These are phyloP conservation scores for Solanum chiquidenum DNA, from an alignment of 257 asterid genomes.

Conservation along the genomic window DNA sequence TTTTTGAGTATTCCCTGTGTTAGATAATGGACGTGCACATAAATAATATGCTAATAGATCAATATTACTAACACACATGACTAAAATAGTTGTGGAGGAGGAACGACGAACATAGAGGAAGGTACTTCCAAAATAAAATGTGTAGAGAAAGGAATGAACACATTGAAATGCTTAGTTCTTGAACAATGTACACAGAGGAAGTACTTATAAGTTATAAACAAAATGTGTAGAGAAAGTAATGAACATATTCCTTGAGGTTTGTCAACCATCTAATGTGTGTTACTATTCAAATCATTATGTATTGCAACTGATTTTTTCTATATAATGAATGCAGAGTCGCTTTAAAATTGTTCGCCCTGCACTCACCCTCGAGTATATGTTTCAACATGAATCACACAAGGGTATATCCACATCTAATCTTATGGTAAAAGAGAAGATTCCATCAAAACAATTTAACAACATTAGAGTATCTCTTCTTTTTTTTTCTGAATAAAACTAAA, in stretches of 20 bases:
- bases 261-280: background rate
- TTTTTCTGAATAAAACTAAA: no score
- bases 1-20: background rate
- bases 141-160: no score
- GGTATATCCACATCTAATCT: background rate
- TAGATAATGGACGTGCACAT: background rate
- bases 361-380: background rate
- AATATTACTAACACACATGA: background rate
- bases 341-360: background rate
- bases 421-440: background rate
- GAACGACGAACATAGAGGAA: no score
- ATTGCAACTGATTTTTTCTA: background rate
- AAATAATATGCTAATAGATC: background rate
- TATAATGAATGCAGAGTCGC: background rate
- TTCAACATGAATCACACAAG: background rate
- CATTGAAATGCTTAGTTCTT: no score
- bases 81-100: background rate
- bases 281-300: background rate
- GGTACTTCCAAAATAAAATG: no score
- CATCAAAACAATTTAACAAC: background rate
- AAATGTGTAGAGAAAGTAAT: background rate
- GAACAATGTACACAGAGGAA: background rate
- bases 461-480: background rate
- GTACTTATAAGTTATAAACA: background rate
- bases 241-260: constrained; percentile 19